Evolutionary conservation across 2,329 filamentous ascomycete genomes (phyloP), one percentile per base, ranked within the genome.

Genomic region (Emergomyces orientalis): DNA sequence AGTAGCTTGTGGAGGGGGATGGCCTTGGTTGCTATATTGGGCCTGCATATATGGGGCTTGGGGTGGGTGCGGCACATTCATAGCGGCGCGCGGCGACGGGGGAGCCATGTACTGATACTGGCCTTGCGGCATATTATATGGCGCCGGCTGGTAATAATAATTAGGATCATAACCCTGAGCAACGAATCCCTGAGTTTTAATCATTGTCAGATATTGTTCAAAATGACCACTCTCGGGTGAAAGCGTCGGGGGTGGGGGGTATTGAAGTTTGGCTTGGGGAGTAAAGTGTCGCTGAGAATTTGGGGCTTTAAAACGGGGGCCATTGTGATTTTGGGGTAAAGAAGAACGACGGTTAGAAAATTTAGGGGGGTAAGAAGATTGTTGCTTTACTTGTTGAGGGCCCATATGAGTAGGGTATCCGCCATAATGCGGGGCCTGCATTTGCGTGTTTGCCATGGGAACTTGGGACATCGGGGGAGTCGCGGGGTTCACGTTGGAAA

Each of bases 381-480:
- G 74, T 71, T 70, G 76, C 78, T 79, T 82, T 85, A 83, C 84
- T 83, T 86, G 78, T 81, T 85, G 80, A 75, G 76, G 81, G 73
- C 75, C 82, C 74, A 82, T 80, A 68, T 81, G 81, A 67, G 80
- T 82, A 67, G 76, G 80, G 71, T 84, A 87, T 74, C 83, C 82
- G 57, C 80, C 81, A 70, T 83, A 81, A 60, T 80, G 80, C 68
- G 79, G 79, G 64, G 84, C 84, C 67, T 84, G 84, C 78, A 87
- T 88, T 66, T 84, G 82, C 52, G 83, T 82, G 64, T 83, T 81
- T 63, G 81, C 81, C 75, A 89, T 88, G 58, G 88, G 82, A 74
- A 91, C 86, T 71, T 84, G 84, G 66, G 81, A 83, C 86, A 86
- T 86, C 78, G 88, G 85, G 65, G 89, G 87, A 37, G 87, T 89